Conservation (phyloP, 805 yeast species). For the Kluyveromyces nonfermentans region DNA sequence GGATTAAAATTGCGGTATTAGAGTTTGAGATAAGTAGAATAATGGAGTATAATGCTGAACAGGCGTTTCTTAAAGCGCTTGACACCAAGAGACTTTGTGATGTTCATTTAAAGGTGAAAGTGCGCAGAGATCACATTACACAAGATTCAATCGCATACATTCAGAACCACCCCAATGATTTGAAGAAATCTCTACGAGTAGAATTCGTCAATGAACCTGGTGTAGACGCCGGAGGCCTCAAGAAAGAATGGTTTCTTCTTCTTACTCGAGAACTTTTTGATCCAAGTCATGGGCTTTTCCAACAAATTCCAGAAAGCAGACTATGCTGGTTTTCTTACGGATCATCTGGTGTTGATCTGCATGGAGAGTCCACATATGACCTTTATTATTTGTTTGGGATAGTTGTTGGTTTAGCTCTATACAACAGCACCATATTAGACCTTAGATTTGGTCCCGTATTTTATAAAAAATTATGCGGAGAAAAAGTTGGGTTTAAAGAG, state of each 20-base stretch:
- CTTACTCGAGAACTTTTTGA: slow-evolving; percentile 62
- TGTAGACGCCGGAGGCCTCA: slow-evolving; percentile 89
- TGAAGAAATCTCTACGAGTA: slow-evolving; percentile 66
- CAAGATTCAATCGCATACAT: slow-evolving; percentile 66
- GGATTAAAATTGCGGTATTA: slow-evolving; percentile 69
- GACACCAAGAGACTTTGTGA: slow-evolving; percentile 53
- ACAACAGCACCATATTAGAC: slow-evolving; percentile 81
- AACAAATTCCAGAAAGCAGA: slow-evolving; percentile 57
- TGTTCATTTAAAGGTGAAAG: slow-evolving; percentile 57
- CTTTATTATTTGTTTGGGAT: slow-evolving; percentile 74
- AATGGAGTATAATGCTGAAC: slow-evolving; percentile 84
- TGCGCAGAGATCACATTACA: slow-evolving; percentile 58
- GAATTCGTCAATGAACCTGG: slow-evolving; percentile 88
- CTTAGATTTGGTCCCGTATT: slow-evolving; percentile 65
- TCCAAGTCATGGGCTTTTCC: slow-evolving; percentile 59
- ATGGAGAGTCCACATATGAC: slow-evolving; percentile 31
- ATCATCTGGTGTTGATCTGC: slow-evolving; percentile 21
- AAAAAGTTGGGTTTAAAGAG: slow-evolving; percentile 52
- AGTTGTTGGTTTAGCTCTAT: slow-evolving; percentile 80
- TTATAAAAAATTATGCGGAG: slow-evolving; percentile 61
- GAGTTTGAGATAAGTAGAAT: slow-evolving; percentile 73
- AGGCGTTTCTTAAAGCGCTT: slow-evolving; percentile 71
- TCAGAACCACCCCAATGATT: slow-evolving; percentile 44
- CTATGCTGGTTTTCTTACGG: slow-evolving; percentile 63
- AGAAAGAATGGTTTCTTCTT: slow-evolving; percentile 87